Evolutionary conservation across 2,329 filamentous ascomycete genomes (phyloP).

Genomic region (Fonsecaea pugnacius): DNA sequence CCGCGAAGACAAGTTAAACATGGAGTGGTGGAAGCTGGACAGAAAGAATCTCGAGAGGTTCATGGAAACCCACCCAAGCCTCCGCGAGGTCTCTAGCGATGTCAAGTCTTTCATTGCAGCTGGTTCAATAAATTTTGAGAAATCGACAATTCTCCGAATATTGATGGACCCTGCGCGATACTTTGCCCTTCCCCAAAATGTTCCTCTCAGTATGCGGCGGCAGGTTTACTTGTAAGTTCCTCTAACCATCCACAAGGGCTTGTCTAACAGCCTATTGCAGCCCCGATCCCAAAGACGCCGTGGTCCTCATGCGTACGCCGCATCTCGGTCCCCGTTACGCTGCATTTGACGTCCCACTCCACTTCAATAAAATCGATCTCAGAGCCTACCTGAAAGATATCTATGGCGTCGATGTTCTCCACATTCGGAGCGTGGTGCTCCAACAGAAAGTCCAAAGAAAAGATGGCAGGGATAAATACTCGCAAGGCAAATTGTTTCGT

Average conservation of each 20-base stretch:
- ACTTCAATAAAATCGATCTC: conserved; percentile 94
- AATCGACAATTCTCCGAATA: conserved; percentile 21
- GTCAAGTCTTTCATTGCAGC: conserved; percentile 28
- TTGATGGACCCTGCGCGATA: conserved; percentile 32
- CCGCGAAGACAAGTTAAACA: conserved; percentile 11
- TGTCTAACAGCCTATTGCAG: conserved; percentile 45
- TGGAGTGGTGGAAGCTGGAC: conserved; percentile 35
- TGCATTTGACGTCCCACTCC: conserved; percentile 86
- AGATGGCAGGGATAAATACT: conserved; percentile 40
- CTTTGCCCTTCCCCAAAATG: conserved; percentile 37
- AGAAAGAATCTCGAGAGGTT: conserved; percentile 33
- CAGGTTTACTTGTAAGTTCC: conserved; percentile 53
- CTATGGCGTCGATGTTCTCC: conserved; percentile 74
- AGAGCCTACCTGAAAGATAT: conserved; percentile 90
- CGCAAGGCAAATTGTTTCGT: conserved; percentile 67
- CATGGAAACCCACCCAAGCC: conserved; percentile 30
- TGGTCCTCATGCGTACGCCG: conserved; percentile 76
- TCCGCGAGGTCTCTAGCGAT: conserved; percentile 25
- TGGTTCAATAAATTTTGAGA: conserved; percentile 13
- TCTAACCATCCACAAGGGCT: not conserved
- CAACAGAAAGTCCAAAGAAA: conserved; percentile 64
- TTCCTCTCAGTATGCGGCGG: conserved; percentile 42
- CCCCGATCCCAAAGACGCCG: conserved; percentile 69
- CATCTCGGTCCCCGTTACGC: conserved; percentile 78
- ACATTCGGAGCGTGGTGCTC: conserved; percentile 79